Percentiles rank a stretch among this genome's conserved stretches.
phyloP scores from a whole-genome alignment of 495 filamentous ascomycete genomes.

The Cairneyella variabilis region DNA sequence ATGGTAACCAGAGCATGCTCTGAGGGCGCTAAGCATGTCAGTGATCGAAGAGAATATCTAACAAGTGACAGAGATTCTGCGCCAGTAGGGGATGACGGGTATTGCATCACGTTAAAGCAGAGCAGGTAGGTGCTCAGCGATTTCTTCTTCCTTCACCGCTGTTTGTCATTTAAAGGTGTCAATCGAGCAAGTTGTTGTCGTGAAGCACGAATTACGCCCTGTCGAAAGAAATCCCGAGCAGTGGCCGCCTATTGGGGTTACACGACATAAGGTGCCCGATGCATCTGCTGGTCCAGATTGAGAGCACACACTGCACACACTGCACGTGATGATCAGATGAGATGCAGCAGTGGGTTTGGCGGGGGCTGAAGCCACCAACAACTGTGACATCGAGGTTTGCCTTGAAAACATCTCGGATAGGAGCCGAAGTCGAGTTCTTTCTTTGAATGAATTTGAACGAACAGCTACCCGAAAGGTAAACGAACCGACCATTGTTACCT shows the following conservation, averaged over 20 bases:
- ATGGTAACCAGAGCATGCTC: neutral
- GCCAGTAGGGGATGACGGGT: neutral
- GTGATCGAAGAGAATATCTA: neutral
- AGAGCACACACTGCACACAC: too few relatives aligned
- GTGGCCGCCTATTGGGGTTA: neutral
- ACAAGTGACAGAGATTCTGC: constrained; percentile 5
- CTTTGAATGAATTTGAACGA: too few relatives aligned
- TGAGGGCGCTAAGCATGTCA: neutral
- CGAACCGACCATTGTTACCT: too few relatives aligned
- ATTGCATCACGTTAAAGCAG: neutral
- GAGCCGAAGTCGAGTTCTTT: too few relatives aligned
- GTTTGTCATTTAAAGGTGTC: constrained; percentile 1
- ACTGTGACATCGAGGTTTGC: too few relatives aligned
- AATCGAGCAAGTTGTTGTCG: neutral
- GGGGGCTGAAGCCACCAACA: too few relatives aligned
- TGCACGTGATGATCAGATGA: neutral
- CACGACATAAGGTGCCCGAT: neutral
- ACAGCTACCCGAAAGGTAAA: too few relatives aligned
- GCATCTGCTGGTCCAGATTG: neutral
- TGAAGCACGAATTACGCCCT: neutral
- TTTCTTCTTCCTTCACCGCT: constrained; percentile 9
- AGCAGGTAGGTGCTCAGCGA: neutral
- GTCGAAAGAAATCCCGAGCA: neutral
- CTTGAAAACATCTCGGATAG: too few relatives aligned
- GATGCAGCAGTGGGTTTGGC: neutral